Evolutionary conservation across 768 basidiomycete species (phyloP).

Genomic region (Russula brevipes): DNA sequence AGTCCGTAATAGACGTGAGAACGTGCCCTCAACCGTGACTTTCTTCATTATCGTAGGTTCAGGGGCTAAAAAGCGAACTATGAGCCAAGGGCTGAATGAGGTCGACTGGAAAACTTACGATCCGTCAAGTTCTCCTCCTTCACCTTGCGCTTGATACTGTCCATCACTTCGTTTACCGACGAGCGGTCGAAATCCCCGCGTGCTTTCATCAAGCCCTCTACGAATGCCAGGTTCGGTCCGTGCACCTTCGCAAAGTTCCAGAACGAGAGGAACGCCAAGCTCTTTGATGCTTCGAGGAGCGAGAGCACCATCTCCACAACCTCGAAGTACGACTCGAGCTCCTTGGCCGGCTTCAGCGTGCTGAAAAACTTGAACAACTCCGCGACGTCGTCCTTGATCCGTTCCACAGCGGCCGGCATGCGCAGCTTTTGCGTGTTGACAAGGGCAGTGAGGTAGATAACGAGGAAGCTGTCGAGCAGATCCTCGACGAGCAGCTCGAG

Average conservation of each 20-base stretch:
- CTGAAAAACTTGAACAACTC: slow-evolving; percentile 78
- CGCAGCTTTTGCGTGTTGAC: slow-evolving; percentile 78
- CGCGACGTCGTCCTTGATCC: slow-evolving; percentile 76
- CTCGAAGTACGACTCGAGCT: slow-evolving; percentile 79
- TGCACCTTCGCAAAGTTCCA: slow-evolving; percentile 91
- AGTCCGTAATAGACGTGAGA: slow-evolving; percentile 66
- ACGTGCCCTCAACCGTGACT: slow-evolving; percentile 65
- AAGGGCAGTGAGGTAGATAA: slow-evolving; percentile 84
- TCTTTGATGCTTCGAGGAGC: slow-evolving; percentile 80
- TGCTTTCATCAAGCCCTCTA: slow-evolving; percentile 85
- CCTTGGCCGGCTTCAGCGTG: slow-evolving; percentile 67
- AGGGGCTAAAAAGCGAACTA: slow-evolving; percentile 43
- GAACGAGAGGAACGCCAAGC: slow-evolving; percentile 87
- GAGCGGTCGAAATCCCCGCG: slow-evolving; percentile 90
- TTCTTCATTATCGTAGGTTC: slow-evolving; percentile 93
- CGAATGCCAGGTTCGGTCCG: slow-evolving; percentile 88
- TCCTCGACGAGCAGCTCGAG: slow-evolving; percentile 92
- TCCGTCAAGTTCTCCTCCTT: slow-evolving; percentile 82
- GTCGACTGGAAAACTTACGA: slow-evolving; percentile 45
- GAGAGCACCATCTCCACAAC: slow-evolving; percentile 79
- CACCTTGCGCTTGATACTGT: slow-evolving; percentile 85
- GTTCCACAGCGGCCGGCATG: slow-evolving; percentile 80
- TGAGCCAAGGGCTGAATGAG: neutral
- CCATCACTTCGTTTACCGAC: slow-evolving; percentile 86
- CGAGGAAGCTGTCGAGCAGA: slow-evolving; percentile 83